phyloP scores from a whole-genome alignment of 1,284 basidiomycete genomes.

The Papiliotrema nemorosa region DNA sequence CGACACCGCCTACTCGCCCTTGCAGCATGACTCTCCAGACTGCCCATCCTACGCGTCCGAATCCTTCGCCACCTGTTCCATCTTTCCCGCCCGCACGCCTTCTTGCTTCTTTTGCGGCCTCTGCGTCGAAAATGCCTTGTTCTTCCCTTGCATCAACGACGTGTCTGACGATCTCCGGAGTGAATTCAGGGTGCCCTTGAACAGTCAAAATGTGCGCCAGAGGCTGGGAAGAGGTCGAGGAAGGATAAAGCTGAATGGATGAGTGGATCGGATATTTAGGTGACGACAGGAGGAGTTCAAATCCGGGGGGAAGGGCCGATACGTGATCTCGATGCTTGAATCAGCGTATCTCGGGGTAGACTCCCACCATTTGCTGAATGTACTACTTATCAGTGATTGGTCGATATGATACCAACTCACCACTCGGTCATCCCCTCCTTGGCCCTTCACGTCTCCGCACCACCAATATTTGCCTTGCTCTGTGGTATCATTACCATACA shows the following conservation, averaged over 20 bases:
- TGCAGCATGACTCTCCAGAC: conserved; percentile 53
- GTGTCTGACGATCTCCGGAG: conserved; percentile 50
- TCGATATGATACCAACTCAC: conserved; percentile 21
- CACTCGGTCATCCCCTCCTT: conserved; percentile 37
- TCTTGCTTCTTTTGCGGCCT: conserved; percentile 45
- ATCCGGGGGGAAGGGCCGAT: conserved; percentile 48
- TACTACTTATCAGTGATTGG: conserved; percentile 32
- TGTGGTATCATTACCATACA: conserved; percentile 49
- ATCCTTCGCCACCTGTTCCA: conserved; percentile 49
- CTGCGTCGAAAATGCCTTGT: conserved; percentile 48
- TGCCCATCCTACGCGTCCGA: conserved; percentile 50
- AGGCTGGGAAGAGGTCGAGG: conserved; percentile 43
- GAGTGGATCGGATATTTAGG: conserved; percentile 51
- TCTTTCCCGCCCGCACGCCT: conserved; percentile 50
- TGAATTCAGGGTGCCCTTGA: conserved; percentile 56
- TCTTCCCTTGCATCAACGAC: conserved; percentile 49
- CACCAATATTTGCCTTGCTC: conserved; percentile 50
- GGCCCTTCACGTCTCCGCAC: conserved; percentile 38
- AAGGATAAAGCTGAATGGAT: conserved; percentile 49
- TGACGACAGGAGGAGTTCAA: conserved; percentile 50
- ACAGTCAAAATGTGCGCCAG: conserved; percentile 48
- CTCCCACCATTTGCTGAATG: conserved; percentile 52
- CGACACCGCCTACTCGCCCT: conserved; percentile 6
- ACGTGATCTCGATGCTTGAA: conserved; percentile 53
- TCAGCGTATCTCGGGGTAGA: neutral